Evolutionary conservation across 2,329 filamentous ascomycete genomes (phyloP), one percentile per base, ranked within the genome.

Genomic region (Paracorniculantispora psalliotae): DNA sequence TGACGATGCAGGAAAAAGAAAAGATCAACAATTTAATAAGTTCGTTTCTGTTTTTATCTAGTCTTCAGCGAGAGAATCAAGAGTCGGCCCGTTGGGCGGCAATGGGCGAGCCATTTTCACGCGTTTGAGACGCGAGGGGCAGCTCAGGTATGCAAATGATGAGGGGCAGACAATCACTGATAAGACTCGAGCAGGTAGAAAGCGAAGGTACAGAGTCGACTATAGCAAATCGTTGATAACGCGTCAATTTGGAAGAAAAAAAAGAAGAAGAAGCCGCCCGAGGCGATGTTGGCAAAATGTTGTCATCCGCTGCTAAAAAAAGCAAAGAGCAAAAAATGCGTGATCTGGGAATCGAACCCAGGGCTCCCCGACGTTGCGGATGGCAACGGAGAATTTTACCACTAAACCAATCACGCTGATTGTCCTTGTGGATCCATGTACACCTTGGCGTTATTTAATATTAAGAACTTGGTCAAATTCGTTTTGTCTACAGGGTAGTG

Each of bases 321-420:
- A 43, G 30, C 15, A 28, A 5, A 6, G 13, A 21, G 26, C 23
- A 47, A 48, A 49, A 49, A 41, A 44, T 57, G 55, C 55, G 55
- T 57, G 46, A 57, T 57, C 55, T 57, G 55, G 55, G 55, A 57
- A 57, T 57, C 55, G 55, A 57, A 57, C 55, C 55, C 55, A 57
- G 55, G 55, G 55, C 55, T 57, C 55, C 55, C 55, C 55, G 55
- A 57, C 55, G 55, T 57, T 57, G 55, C 55, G n/a, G 55, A 57
- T 57, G 55, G 55, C 55, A 57, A 57, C 55, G 55, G 55, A 57
- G 55, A 57, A 57, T 57, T 57, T 57, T 57, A 57, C 55, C 55
- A 57, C 55, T 57, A 57, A 57, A 57, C 55, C 55, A 57, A 57
- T 57, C 46, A 57, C 55, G 55, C 55, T 26, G 33, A 4, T 54